phyloP scores from a whole-genome alignment of 148 eudicot genomes.

The Camellia granthamiana region DNA sequence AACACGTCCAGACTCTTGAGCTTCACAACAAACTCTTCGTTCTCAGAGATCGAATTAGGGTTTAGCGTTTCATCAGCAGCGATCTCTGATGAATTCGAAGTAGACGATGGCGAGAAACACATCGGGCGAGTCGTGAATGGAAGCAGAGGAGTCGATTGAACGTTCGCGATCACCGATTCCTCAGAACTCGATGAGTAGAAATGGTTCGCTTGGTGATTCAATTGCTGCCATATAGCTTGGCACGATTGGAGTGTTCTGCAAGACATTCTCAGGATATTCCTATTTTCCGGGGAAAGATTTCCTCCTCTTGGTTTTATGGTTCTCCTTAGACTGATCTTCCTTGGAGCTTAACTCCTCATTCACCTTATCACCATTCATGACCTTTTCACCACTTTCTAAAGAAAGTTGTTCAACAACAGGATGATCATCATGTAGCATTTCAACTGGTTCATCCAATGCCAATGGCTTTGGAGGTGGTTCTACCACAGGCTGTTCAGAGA shows the following conservation, averaged over 20 bases:
- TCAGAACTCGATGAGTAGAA: too few relatives aligned
- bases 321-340: conserved; percentile 46
- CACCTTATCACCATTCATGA: conserved; percentile 15
- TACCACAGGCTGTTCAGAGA: conserved; percentile 21
- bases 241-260: conserved; percentile 50
- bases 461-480: conserved; percentile 29
- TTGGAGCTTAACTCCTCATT: conserved; percentile 37
- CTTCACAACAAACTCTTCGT: too few relatives aligned
- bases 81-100: too few relatives aligned
- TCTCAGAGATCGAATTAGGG: too few relatives aligned
- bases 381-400: conserved; percentile 30
- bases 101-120: too few relatives aligned
- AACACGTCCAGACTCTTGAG: too few relatives aligned
- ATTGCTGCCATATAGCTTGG: conserved; percentile 76
- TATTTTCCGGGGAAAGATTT: conserved; percentile 53
- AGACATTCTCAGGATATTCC: conserved; percentile 47
- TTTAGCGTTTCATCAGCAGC: too few relatives aligned
- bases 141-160: too few relatives aligned
- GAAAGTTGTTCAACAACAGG: conserved; percentile 28
- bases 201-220: conserved; percentile 21
- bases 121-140: too few relatives aligned
- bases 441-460: conserved; percentile 33
- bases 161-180: too few relatives aligned
- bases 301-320: conserved; percentile 41
- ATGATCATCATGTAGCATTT: conserved; percentile 21